Evolutionary conservation across 495 filamentous ascomycete genomes (phyloP).

Genomic region (Podospora anserina): DNA sequence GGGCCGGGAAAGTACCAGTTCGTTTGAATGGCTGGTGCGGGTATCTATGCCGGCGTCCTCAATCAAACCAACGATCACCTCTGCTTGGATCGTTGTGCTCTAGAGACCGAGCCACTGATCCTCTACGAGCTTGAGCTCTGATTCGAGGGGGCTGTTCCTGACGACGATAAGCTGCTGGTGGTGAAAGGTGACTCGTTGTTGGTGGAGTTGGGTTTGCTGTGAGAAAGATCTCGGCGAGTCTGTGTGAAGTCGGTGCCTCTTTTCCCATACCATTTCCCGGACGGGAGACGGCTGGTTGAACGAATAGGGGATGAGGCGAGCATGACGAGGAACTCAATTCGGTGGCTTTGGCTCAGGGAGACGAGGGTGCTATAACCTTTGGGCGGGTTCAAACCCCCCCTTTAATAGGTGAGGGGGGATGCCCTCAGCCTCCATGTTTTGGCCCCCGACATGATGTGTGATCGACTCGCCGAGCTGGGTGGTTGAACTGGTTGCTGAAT

Average conservation of each 20-base stretch:
- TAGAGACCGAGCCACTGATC: background rate
- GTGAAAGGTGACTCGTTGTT: slow-evolving; percentile 13
- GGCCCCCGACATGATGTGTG: background rate
- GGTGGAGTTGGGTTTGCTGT: slow-evolving; percentile 11
- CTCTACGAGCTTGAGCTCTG: slow-evolving; percentile 4
- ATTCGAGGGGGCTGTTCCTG: slow-evolving; percentile 17
- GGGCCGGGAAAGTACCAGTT: too few relatives aligned
- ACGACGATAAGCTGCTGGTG: slow-evolving; percentile 14
- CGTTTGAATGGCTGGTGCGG: too few relatives aligned
- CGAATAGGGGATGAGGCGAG: slow-evolving; percentile 23
- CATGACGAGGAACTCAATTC: slow-evolving; percentile 12
- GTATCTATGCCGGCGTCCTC: too few relatives aligned
- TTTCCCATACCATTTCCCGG: slow-evolving; percentile 29
- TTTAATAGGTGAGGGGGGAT: background rate
- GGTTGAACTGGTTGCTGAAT: slow-evolving; percentile 21
- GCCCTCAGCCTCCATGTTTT: background rate
- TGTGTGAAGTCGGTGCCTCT: slow-evolving; percentile 24
- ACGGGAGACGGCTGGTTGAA: slow-evolving; percentile 28
- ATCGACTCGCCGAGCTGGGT: background rate
- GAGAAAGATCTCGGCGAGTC: slow-evolving; percentile 20
- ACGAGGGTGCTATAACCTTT: background rate
- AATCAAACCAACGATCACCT: background rate
- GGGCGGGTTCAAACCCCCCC: background rate
- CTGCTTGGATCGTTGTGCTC: background rate
- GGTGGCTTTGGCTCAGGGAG: background rate